A percentile compares a stretch with the other conserved stretches of the same genome.
Evolutionary conservation across 2,329 filamentous ascomycete genomes (phyloP).

Genomic region (Chaetomiaceae sp.): DNA sequence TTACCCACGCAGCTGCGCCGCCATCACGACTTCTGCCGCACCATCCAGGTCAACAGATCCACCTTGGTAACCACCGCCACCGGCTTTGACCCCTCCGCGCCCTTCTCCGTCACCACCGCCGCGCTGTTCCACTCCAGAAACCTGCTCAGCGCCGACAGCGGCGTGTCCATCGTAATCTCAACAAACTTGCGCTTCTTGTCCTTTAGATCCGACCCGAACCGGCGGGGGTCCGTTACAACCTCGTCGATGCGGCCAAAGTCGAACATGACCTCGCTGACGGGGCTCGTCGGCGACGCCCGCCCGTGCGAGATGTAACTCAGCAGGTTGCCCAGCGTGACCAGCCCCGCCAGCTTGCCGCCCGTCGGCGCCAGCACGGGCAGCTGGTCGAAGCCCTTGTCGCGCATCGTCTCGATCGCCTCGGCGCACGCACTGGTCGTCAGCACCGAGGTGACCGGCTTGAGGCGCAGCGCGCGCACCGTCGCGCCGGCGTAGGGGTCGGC

Average conservation of each 20-base stretch:
- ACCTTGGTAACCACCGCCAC: constrained; percentile 94
- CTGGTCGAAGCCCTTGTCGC: constrained; percentile 96
- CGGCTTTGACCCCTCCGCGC: constrained; percentile 61
- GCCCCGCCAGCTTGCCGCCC: constrained; percentile 70
- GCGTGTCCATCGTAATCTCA: constrained; percentile 88
- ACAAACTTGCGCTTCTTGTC: constrained; percentile 67
- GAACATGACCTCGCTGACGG: constrained; percentile 90
- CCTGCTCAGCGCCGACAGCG: constrained; percentile 72
- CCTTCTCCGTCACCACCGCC: constrained; percentile 81
- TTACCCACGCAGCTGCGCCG: background rate
- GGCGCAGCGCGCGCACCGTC: constrained; percentile 73
- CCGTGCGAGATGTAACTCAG: constrained; percentile 84
- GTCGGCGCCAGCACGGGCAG: constrained; percentile 75
- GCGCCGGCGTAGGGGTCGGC: constrained; percentile 69
- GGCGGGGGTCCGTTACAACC: constrained; percentile 79
- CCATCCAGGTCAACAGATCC: constrained; percentile 86
- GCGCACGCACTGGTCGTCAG: constrained; percentile 64
- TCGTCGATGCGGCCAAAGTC: constrained; percentile 84
- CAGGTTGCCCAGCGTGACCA: constrained; percentile 91
- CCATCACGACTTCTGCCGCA: constrained; percentile 50
- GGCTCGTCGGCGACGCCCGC: constrained; percentile 65
- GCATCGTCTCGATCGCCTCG: constrained; percentile 95
- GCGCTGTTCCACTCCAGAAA: constrained; percentile 99
- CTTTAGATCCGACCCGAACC: constrained; percentile 42
- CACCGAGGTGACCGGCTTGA: constrained; percentile 91